Evolutionary conservation across 129 eudicot genomes (phyloP), one percentile per base, ranked within the genome.

Genomic region (Centrapalus pauciflorus): DNA sequence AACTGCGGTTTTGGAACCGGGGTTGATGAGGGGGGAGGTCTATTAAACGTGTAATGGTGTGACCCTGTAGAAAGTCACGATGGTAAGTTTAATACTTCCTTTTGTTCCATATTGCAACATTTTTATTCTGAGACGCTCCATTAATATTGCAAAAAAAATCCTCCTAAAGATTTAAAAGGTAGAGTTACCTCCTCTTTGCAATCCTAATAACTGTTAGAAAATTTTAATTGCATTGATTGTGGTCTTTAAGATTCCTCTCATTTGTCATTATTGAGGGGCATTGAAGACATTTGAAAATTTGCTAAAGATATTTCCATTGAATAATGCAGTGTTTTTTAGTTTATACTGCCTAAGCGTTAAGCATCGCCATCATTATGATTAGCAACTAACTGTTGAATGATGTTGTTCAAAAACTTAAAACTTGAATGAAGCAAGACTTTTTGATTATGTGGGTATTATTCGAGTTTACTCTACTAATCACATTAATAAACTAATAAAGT

Each of bases 11-110:
- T n/a, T n/a, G n/a, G n/a, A n/a, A n/a, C n/a, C n/a, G n/a, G n/a
- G n/a, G n/a, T n/a, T n/a, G n/a, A n/a, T n/a, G n/a, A n/a, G n/a
- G n/a, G n/a, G n/a, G n/a, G n/a, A n/a, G n/a, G n/a, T n/a, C n/a
- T n/a, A n/a, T n/a, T n/a, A n/a, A n/a, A n/a, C n/a, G n/a, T n/a
- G n/a, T n/a, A n/a, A n/a, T 32, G 66, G 64, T 50, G 61, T 58
- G 55, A 65, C 72, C 71, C 72, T 77, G 52, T 20, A 55, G 16
- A 80, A 52, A 26, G 13, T 63, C 33, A 49, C 30, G 80, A 68
- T 38, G 52, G 55, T 58, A 71, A 3, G 23, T 45, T 4, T 45
- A n/a, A 45, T 16, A 45, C 6, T 16, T 45, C 50, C 21, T 43
- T 20, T 8, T 33, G 34, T 30, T 43, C 11, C 1, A 68, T 1